These are phyloP conservation scores for Neltuma alba DNA, from an alignment of 306 rosid species.

Conservation along the genomic window DNA sequence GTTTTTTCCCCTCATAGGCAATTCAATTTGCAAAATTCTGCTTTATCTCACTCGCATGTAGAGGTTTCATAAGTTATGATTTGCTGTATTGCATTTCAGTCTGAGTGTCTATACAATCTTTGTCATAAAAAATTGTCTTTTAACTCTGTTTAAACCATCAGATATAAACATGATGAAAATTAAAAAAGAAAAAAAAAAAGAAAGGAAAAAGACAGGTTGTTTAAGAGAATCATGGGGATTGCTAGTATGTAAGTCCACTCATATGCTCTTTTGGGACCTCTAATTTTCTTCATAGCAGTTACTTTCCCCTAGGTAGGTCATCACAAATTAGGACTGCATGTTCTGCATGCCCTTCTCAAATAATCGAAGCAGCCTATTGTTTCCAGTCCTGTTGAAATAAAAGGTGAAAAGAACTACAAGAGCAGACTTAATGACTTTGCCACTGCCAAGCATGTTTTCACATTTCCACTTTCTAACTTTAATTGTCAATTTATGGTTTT, in stretches of 20 bases:
- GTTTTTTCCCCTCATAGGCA: not conserved
- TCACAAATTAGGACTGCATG: not conserved
- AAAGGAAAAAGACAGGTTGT: not conserved
- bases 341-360: not conserved
- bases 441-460: conserved; percentile 13
- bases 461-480: conserved; percentile 15
- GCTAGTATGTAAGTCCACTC: not conserved
- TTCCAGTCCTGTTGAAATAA: not conserved
- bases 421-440: not conserved
- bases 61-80: not conserved
- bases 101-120: not conserved
- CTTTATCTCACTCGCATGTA: conserved; percentile 3
- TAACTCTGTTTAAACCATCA: no score
- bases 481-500: conserved; percentile 38
- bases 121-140: no score
- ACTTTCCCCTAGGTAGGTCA: not conserved
- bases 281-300: not conserved
- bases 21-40: conserved; percentile 11
- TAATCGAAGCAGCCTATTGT: not conserved
- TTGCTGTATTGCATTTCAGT: not conserved
- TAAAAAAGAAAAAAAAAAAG: not conserved
- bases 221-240: not conserved
- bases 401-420: not conserved
- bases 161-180: not conserved
- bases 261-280: not conserved